phyloP scores from a whole-genome alignment of 371 early-diverging fungal genomes.

The Rhizopus arrhizus region DNA sequence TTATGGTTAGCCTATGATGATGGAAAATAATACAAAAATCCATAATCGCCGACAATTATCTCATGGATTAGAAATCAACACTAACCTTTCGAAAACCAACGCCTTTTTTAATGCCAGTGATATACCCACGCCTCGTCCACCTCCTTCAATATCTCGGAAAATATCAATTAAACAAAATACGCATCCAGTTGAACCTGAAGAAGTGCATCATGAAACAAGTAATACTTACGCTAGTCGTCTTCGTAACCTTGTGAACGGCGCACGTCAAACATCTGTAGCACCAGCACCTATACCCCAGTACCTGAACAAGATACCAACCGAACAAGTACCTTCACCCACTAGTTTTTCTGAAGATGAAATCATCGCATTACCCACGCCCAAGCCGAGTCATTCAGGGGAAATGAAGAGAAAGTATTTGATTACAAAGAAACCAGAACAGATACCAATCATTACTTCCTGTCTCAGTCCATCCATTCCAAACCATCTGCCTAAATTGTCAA shows the following conservation, averaged over 20 bases:
- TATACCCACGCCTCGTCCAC: constrained; percentile 45
- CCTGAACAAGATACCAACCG: constrained; percentile 19
- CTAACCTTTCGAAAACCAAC: constrained; percentile 38
- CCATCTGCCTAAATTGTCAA: constrained; percentile 4
- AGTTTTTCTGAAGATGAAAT: constrained; percentile 31
- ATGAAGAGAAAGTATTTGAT: constrained; percentile 1
- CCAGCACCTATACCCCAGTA: constrained; percentile 43
- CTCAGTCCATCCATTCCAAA: constrained; percentile 15
- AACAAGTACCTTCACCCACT: constrained; percentile 8
- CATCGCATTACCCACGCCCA: constrained; percentile 43
- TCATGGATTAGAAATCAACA: constrained; percentile 44
- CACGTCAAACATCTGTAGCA: constrained; percentile 28
- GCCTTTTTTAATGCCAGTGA: constrained; percentile 38
- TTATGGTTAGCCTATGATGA: background rate
- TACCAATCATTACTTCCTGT: constrained; percentile 31
- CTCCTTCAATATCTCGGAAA: constrained; percentile 36
- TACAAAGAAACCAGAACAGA: constrained; percentile 17
- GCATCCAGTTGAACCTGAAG: background rate
- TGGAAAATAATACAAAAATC: constrained; percentile 2
- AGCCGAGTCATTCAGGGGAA: constrained; percentile 19
- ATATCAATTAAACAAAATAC: constrained; percentile 26
- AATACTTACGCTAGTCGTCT: constrained; percentile 36
- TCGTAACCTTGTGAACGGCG: constrained; percentile 31
- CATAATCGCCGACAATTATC: constrained; percentile 39
- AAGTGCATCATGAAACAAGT: constrained; percentile 13